These are phyloP conservation scores for Entomortierella chlamydospora DNA, from an alignment of 192 early-diverging fungal species.

Conservation along the genomic window DNA sequence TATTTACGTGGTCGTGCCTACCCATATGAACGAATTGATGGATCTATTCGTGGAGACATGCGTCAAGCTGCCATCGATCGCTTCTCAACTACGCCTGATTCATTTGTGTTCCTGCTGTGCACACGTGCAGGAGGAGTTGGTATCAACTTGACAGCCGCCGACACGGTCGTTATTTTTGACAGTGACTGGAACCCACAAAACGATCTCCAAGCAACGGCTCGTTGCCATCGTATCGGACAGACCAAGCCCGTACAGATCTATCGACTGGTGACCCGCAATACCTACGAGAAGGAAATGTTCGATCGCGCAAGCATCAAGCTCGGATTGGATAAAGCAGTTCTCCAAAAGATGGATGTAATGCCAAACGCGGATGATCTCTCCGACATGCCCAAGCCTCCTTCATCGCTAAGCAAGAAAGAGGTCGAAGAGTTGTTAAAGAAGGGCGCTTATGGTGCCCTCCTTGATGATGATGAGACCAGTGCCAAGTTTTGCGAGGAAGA, in stretches of 20 bases:
- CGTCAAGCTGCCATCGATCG: slow-evolving; percentile 91
- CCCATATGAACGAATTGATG: slow-evolving; percentile 86
- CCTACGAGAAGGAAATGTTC: slow-evolving; percentile 94
- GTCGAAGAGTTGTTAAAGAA: slow-evolving; percentile 89
- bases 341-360: slow-evolving; percentile 81
- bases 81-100: slow-evolving; percentile 80
- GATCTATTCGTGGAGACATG: slow-evolving; percentile 79
- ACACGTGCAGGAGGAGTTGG: slow-evolving; percentile 90
- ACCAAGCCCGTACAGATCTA: slow-evolving; percentile 85
- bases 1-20: slow-evolving; percentile 82
- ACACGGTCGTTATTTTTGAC: slow-evolving; percentile 90
- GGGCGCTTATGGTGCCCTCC: slow-evolving; percentile 88
- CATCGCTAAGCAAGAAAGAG: slow-evolving; percentile 76
- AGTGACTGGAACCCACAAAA: slow-evolving; percentile 94
- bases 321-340: slow-evolving; percentile 84
- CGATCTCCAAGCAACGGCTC: slow-evolving; percentile 87
- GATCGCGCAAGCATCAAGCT: slow-evolving; percentile 90
- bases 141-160: slow-evolving; percentile 90
- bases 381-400: slow-evolving; percentile 60
- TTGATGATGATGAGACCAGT: slow-evolving; percentile 84
- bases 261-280: slow-evolving; percentile 84
- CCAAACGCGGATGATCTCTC: slow-evolving; percentile 60
- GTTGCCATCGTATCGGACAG: slow-evolving; percentile 91
- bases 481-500: slow-evolving; percentile 88
- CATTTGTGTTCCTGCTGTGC: slow-evolving; percentile 90